These are phyloP conservation scores for Gloeophyllum trabeum DNA, from an alignment of 768 basidiomycete genomes.

Conservation along the genomic window DNA sequence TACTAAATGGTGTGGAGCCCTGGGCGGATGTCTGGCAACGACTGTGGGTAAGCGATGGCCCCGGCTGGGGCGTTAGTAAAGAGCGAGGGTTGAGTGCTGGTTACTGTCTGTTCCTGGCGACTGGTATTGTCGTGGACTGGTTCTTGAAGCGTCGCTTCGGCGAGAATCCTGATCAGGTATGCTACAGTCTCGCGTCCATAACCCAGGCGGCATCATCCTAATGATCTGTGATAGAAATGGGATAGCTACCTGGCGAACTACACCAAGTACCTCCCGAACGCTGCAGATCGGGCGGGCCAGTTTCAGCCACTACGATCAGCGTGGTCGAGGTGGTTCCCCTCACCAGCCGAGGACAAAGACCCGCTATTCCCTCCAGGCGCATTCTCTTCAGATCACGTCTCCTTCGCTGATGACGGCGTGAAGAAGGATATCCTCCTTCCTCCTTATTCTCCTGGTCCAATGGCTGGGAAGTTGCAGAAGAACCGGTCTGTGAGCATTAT, in stretches of 20 bases:
- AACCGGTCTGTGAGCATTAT: background rate
- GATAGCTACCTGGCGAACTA: slow-evolving; percentile 55
- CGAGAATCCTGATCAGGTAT: slow-evolving; percentile 59
- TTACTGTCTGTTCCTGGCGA: slow-evolving; percentile 36
- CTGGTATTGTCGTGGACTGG: slow-evolving; percentile 43
- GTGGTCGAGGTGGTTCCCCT: slow-evolving; percentile 39
- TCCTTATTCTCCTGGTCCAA: background rate
- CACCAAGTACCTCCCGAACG: slow-evolving; percentile 35
- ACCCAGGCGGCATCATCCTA: background rate
- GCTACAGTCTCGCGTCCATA: slow-evolving; percentile 5
- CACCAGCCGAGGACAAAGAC: slow-evolving; percentile 1
- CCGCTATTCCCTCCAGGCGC: too few relatives aligned
- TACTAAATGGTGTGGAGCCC: slow-evolving; percentile 34
- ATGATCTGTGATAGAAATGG: slow-evolving; percentile 40
- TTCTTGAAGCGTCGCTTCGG: slow-evolving; percentile 42
- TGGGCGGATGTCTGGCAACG: slow-evolving; percentile 60
- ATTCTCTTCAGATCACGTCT: slow-evolving; percentile 1
- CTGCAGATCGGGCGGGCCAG: slow-evolving; percentile 36
- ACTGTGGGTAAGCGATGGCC: slow-evolving; percentile 36
- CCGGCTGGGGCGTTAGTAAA: slow-evolving; percentile 39
- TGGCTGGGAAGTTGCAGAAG: background rate
- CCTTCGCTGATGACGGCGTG: slow-evolving; percentile 4
- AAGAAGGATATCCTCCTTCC: background rate
- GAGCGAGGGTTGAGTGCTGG: slow-evolving; percentile 53
- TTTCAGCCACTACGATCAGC: slow-evolving; percentile 43